Conservation (phyloP, 305 asterid species). For the Solanum hybrid region DNA sequence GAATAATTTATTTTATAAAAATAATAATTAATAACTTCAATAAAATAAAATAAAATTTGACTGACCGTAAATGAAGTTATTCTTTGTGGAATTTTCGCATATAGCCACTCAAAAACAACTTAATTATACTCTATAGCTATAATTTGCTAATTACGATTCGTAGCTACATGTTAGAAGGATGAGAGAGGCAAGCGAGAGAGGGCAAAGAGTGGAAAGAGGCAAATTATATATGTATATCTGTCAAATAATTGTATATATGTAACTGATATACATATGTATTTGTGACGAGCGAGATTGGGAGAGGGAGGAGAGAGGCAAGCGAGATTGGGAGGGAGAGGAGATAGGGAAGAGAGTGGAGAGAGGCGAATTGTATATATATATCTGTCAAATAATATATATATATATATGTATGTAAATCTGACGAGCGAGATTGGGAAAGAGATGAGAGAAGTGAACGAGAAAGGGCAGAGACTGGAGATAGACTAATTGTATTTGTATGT, state of each 20-base stretch:
- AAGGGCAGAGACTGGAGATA: neutral
- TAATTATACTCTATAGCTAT: too few species aligned
- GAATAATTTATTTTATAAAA: too few species aligned
- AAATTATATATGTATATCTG: too few species aligned
- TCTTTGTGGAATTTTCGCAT: neutral
- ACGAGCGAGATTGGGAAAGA: too few species aligned
- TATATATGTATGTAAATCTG: too few species aligned
- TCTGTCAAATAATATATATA: too few species aligned
- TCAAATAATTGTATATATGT: too few species aligned
- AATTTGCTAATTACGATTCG: neutral
- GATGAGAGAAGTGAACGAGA: too few species aligned
- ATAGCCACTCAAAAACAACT: neutral
- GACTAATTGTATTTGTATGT: neutral
- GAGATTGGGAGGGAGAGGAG: neutral
- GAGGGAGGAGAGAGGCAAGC: neutral
- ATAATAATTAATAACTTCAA: neutral
- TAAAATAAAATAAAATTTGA: neutral
- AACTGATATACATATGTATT: too few species aligned
- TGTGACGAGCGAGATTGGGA: too few species aligned
- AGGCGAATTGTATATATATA: neutral
- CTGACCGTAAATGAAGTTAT: neutral
- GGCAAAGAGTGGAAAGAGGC: too few species aligned
- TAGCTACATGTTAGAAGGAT: neutral
- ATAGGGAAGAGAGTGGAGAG: neutral
- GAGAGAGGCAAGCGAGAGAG: too few species aligned